Evolutionary conservation across 768 basidiomycete genomes (phyloP), one percentile per base, ranked within the genome.

Genomic region (Phlebiopsis gigantea): DNA sequence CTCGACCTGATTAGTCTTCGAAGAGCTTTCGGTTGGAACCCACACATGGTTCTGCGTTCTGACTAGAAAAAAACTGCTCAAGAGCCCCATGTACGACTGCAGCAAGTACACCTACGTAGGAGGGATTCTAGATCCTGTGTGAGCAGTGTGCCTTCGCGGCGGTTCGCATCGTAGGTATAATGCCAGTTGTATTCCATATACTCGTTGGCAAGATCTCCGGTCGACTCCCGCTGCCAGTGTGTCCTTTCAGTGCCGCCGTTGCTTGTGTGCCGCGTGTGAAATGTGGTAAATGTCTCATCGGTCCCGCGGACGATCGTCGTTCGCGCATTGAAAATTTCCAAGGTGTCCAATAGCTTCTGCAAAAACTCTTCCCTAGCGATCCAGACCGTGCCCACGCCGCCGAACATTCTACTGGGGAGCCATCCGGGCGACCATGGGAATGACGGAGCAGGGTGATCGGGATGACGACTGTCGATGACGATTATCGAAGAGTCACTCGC

Each of bases 271-370:
- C 34, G 2, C 34, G 2, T 9, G 8, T 39, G 12, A 9, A 39
- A 39, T 2, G 56, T 53, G 25, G 60, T 52, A 21, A 39, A 39
- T 17, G 46, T 49, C 29, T 48, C 56, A 15, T 57, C 51, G 42
- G 60, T 59, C 47, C 45, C 42, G 41, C 63, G 60, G 19, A 65
- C 58, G 42, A 65, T 24, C 14, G 64, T 63, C 10, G 64, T 65
- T 8, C 42, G 51, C 17, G 42, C 45, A 47, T 65, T 65, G 46
- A 65, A 51, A 14, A 29, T 22, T 29, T 44, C 59, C 24, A 65
- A 46, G 9, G 30, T 29, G 19, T 45, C 15, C 28, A 65, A 50
- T 26, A 65, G 43, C 25, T 44, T 45, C 25, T 43, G 24, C 34
- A 62, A 58, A 21, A 64, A 48, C 60, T 62, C 64, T n/a, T 53